phyloP scores from a whole-genome alignment of 1,139 yeast species.

The Lodderomyces parapsilosis region DNA sequence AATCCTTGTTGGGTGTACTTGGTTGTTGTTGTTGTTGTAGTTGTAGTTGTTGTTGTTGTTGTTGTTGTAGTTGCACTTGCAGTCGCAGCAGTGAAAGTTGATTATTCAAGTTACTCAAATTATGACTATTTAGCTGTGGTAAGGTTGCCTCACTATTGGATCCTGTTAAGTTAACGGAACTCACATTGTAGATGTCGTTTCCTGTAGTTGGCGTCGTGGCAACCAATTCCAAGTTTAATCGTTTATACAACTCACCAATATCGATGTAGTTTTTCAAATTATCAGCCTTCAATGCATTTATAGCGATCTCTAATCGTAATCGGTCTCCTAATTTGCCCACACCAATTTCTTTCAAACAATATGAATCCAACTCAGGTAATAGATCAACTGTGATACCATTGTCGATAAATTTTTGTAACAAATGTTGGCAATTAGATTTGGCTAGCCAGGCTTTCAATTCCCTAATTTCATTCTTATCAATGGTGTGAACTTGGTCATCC shows the following conservation, averaged over 20 bases:
- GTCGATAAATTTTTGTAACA: conserved; percentile 34
- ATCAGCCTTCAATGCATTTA: conserved; percentile 41
- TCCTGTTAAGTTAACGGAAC: conserved; percentile 6
- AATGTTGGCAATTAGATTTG: conserved; percentile 36
- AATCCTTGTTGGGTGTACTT: conserved; percentile 21
- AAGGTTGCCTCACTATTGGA: conserved; percentile 17
- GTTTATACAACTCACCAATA: conserved; percentile 24
- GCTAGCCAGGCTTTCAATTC: conserved; percentile 40
- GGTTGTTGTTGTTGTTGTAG: background rate
- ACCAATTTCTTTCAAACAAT: conserved; percentile 73
- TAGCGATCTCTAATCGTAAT: conserved; percentile 58
- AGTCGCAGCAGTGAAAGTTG: conserved; percentile 1
- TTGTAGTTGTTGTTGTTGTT: too few relatives aligned
- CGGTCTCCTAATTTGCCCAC: conserved; percentile 81
- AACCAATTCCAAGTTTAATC: conserved; percentile 10
- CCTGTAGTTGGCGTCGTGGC: background rate
- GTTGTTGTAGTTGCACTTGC: conserved; percentile 3
- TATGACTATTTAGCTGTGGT: conserved; percentile 9
- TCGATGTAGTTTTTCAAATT: conserved; percentile 32
- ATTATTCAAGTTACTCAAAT: conserved; percentile 4
- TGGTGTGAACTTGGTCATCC: background rate
- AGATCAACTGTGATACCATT: conserved; percentile 61
- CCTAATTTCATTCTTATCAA: conserved; percentile 9
- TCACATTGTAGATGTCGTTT: background rate
- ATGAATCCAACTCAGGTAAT: conserved; percentile 62